A percentile compares a stretch with the other conserved stretches of the same genome.
Evolutionary conservation across 1,284 basidiomycete species (phyloP).

Genomic region (Macrocybe sp.): DNA sequence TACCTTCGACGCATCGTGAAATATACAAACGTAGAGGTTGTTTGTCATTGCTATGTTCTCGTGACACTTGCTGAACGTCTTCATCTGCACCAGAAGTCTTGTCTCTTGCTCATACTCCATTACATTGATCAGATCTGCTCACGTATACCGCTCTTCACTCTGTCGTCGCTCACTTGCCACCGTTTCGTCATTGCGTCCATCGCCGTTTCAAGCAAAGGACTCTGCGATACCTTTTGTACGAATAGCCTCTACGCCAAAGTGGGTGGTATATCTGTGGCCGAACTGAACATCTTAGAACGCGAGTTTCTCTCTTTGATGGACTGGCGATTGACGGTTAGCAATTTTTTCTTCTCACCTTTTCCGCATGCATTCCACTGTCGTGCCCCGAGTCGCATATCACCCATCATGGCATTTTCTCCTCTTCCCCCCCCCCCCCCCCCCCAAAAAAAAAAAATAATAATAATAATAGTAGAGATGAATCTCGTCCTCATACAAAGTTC

Average conservation of each 20-base stretch:
- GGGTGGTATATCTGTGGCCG: slow-evolving; percentile 84
- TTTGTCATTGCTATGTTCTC: slow-evolving; percentile 13
- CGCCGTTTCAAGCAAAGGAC: slow-evolving; percentile 83
- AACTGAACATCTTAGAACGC: slow-evolving; percentile 89
- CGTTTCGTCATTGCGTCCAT: slow-evolving; percentile 91
- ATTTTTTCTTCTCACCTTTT: slow-evolving; percentile 18
- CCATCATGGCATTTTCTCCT: too few relatives aligned
- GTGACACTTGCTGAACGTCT: slow-evolving; percentile 6
- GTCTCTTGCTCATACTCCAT: slow-evolving; percentile 83
- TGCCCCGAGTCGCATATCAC: slow-evolving; percentile 1
- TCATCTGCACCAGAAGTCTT: slow-evolving; percentile 63
- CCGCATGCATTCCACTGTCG: slow-evolving; percentile 6
- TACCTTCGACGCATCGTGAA: slow-evolving; percentile 89
- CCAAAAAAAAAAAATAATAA: too few relatives aligned
- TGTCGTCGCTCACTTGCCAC: slow-evolving; percentile 92
- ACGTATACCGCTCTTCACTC: slow-evolving; percentile 79
- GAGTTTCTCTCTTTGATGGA: slow-evolving; percentile 89
- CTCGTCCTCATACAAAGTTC: slow-evolving; percentile 24
- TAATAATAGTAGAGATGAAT: neutral
- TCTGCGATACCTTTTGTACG: slow-evolving; percentile 91
- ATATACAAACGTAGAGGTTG: slow-evolving; percentile 90
- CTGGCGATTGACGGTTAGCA: slow-evolving; percentile 87
- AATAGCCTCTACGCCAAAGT: slow-evolving; percentile 92
- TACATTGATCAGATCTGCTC: slow-evolving; percentile 95
- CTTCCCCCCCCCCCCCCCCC: too few relatives aligned